Evolutionary conservation across 225 moss, liverwort and hornwort species (phyloP).

Genomic region (Marchantia polymorpha): DNA sequence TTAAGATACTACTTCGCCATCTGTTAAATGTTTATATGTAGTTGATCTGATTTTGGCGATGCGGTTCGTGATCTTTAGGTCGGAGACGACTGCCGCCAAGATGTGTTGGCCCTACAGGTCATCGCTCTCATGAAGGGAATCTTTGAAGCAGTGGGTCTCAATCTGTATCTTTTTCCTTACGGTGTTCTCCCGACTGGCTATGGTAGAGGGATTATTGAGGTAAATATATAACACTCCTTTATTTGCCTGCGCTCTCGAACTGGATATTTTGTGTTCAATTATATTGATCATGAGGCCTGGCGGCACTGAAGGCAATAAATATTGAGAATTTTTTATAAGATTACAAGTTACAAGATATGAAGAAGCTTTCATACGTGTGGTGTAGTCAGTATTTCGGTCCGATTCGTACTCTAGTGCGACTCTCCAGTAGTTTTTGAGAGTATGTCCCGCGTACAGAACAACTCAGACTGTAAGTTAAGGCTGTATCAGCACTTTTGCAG

Average conservation of each 20-base stretch:
- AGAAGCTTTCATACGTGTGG: too few relatives aligned
- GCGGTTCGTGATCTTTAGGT: conserved; percentile 40
- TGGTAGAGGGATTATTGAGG: conserved; percentile 93
- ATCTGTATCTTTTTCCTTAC: conserved; percentile 84
- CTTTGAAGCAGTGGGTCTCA: conserved; percentile 72
- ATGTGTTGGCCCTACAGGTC: conserved; percentile 83
- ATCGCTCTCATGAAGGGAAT: conserved; percentile 71
- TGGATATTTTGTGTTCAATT: not conserved
- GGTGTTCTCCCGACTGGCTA: conserved; percentile 89
- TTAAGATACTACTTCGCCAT: too few relatives aligned
- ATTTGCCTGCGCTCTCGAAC: too few relatives aligned
- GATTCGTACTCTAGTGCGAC: too few relatives aligned
- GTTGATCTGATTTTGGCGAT: not conserved
- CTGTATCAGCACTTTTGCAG: too few relatives aligned
- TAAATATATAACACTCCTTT: conserved; percentile 15
- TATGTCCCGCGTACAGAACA: too few relatives aligned
- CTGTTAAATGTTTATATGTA: too few relatives aligned
- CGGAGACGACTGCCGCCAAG: conserved; percentile 94
- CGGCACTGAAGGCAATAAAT: not conserved
- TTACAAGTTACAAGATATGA: too few relatives aligned
- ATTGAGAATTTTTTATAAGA: too few relatives aligned
- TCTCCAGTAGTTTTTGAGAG: too few relatives aligned
- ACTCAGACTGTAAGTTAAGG: too few relatives aligned
- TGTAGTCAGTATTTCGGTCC: too few relatives aligned
- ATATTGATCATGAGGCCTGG: not conserved